These are phyloP conservation scores for Alternaria burnsii DNA, from an alignment of 2,329 filamentous ascomycete species.

Conservation along the genomic window DNA sequence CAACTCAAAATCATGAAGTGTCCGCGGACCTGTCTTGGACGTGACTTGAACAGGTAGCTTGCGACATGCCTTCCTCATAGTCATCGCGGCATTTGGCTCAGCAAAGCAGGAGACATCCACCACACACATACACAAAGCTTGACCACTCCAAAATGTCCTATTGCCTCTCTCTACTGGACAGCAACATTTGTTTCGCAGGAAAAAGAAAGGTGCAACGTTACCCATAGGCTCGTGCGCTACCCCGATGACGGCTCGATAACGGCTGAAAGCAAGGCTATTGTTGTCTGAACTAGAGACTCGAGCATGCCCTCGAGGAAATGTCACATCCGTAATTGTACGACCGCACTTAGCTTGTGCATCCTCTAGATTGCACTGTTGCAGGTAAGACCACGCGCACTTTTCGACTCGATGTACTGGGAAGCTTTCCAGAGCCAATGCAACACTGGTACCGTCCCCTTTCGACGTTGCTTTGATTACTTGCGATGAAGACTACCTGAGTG, in stretches of 20 bases:
- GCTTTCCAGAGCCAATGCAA: conserved; percentile 1
- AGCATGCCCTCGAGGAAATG: conserved; percentile 14
- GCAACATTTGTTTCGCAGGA: background rate
- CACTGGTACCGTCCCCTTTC: conserved; percentile 5
- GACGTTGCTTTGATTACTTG: conserved; percentile 16
- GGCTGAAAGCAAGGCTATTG: conserved; percentile 4
- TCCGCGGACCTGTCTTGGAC: background rate
- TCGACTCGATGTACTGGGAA: conserved; percentile 15
- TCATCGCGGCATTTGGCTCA: background rate
- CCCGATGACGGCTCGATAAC: conserved; percentile 5
- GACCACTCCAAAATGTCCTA: background rate
- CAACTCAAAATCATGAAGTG: conserved; percentile 3
- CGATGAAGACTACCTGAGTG: background rate
- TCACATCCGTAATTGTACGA: conserved; percentile 13
- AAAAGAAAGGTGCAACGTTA: conserved; percentile 12
- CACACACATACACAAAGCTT: background rate
- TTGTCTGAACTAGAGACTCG: conserved; percentile 6
- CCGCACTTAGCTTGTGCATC: conserved; percentile 1
- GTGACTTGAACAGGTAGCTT: background rate
- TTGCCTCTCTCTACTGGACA: background rate
- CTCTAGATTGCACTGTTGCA: background rate
- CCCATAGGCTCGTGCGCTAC: conserved; percentile 6
- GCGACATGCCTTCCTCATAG: background rate
- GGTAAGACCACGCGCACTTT: conserved; percentile 10
- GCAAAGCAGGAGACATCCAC: background rate